Conservation (phyloP, 2,329 filamentous ascomycete species). For the Venturia effusa region DNA sequence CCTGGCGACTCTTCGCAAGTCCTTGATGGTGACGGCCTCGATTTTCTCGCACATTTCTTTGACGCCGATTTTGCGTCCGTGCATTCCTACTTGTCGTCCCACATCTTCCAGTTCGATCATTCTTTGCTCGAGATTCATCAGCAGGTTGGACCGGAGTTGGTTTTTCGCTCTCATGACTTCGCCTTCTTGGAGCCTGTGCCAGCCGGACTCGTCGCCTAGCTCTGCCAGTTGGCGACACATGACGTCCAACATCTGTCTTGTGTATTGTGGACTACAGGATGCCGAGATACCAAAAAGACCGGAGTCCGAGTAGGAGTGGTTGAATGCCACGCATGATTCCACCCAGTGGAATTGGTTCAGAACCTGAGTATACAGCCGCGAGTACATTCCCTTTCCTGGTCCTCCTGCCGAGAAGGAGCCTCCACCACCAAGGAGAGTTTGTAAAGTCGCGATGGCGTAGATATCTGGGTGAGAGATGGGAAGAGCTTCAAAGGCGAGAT, state of each 20-base stretch:
- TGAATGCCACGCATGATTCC: slow-evolving; percentile 90
- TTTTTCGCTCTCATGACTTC: slow-evolving; percentile 96
- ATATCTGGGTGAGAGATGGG: slow-evolving; percentile 87
- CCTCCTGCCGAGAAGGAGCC: slow-evolving; percentile 95
- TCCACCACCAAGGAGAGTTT: slow-evolving; percentile 89
- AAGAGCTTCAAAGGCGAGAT: slow-evolving; percentile 90
- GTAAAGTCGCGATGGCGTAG: slow-evolving; percentile 88
- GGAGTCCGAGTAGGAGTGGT: slow-evolving; percentile 93
- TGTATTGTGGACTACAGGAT: slow-evolving; percentile 68
- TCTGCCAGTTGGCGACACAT: slow-evolving; percentile 84
- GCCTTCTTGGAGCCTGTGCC: slow-evolving; percentile 55
- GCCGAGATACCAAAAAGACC: slow-evolving; percentile 91
- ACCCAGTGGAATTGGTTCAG: slow-evolving; percentile 98
- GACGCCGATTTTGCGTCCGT: slow-evolving; percentile 83
- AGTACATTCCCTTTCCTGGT: slow-evolving; percentile 98
- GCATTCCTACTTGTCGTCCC: slow-evolving; percentile 91
- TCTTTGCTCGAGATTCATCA: slow-evolving; percentile 95
- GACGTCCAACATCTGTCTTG: slow-evolving; percentile 79
- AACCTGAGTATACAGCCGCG: slow-evolving; percentile 91
- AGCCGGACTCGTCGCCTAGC: slow-evolving; percentile 66
- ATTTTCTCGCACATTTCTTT: slow-evolving; percentile 88
- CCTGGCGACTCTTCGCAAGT: slow-evolving; percentile 71
- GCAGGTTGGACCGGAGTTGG: slow-evolving; percentile 74
- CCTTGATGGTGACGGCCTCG: slow-evolving; percentile 65
- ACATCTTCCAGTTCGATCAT: slow-evolving; percentile 98